Evolutionary conservation across 1,284 basidiomycete species (phyloP).

Genomic region (Trichosporon sp.): DNA sequence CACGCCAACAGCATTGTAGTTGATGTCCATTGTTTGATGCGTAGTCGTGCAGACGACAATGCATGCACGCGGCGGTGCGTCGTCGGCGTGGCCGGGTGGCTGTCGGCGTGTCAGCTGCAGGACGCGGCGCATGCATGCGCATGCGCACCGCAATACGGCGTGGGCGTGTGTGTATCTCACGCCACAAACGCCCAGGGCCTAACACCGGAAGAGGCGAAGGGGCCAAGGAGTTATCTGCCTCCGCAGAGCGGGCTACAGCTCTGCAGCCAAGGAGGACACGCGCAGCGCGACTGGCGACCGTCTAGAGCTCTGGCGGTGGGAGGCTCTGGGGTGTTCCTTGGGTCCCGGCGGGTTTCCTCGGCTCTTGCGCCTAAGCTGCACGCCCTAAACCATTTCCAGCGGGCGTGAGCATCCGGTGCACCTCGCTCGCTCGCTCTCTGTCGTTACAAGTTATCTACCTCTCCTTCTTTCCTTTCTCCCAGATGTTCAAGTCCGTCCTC

Average conservation of each 20-base stretch:
- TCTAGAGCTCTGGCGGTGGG: too few species aligned
- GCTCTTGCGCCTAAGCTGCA: not conserved
- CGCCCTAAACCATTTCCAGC: not conserved
- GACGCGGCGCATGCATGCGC: not conserved
- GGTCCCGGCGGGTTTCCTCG: not conserved
- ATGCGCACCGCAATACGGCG: not conserved
- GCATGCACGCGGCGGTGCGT: not conserved
- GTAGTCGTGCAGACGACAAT: not conserved
- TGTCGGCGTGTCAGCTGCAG: not conserved
- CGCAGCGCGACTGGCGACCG: slow-evolving; percentile 1
- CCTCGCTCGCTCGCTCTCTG: not conserved
- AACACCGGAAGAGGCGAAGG: slow-evolving; percentile 1
- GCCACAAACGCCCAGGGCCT: slow-evolving; percentile 11
- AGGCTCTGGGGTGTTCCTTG: slow-evolving; percentile 12
- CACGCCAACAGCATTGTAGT: not conserved
- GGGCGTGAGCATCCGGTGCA: not conserved
- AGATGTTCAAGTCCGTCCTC: slow-evolving; percentile 31
- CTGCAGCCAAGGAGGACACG: not conserved
- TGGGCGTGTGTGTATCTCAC: not conserved
- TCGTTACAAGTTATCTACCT: not conserved
- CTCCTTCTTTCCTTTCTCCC: slow-evolving; percentile 11
- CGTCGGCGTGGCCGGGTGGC: too few species aligned
- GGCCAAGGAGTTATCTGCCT: not conserved
- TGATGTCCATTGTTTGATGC: not conserved
- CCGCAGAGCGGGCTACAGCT: not conserved